Evolutionary conservation across 1,284 basidiomycete species (phyloP), one percentile per base, ranked within the genome.

Genomic region (Apiotrichum laibachii): DNA sequence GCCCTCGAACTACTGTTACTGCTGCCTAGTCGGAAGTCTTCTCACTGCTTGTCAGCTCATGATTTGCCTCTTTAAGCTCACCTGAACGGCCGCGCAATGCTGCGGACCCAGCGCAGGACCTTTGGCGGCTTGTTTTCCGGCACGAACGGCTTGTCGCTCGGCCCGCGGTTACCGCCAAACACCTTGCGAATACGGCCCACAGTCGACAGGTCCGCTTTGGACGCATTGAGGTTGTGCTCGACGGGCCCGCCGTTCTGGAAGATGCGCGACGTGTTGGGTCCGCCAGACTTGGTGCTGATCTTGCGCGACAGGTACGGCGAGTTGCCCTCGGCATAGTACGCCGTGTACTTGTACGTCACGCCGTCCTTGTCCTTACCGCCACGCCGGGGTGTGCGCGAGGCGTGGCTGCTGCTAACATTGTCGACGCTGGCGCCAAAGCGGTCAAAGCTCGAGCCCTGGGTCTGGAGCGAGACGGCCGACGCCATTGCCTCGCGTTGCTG

Each of bases 61-160:
- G 12, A 4, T 2, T 2, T 11, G 16, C 4, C 4, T 12, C 5
- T 39, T 5, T 3, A 18, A n/a, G 18, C 43, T 45, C 19, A 45
- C 33, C 48, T 49, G n/a, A 57, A 57, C n/a, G 56, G 50, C 45
- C 35, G 11, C 19, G 40, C 21, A 1, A 57, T 19, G 31, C 31
- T 57, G 7, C 51, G 50, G 3, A 58, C 7, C 56, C 50, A 52
- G 12, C 51, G 13, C 19, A 53, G 16, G 16, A 53, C 46, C 39
- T 43, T 42, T 19, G 53, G 44, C 35, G 26, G 26, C 26, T 31
- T 31, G 26, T 31, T 31, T 7, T 31, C 26, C 26, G 26, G 26
- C 26, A 31, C 26, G 26, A 31, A 31, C 26, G 26, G 26, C 26
- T 31, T 31, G 26, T 54, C 40, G 22, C 15, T 58, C 33, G 10